Conservation (phyloP, 2,329 filamentous ascomycete species). For the Penicillium sp. region DNA sequence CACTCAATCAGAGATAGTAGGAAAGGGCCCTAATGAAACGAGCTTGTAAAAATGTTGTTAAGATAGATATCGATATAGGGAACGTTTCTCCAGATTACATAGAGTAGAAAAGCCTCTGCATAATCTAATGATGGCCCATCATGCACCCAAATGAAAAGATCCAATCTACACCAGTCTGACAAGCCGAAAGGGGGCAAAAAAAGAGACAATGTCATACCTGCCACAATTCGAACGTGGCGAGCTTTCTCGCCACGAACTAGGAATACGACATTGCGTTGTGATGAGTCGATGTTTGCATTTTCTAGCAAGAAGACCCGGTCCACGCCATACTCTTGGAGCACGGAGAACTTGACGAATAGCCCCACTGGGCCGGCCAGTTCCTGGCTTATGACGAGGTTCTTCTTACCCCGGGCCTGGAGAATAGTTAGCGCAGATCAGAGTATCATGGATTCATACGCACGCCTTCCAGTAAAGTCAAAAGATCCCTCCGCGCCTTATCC, state of each 20-base stretch:
- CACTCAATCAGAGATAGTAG: conserved; percentile 40
- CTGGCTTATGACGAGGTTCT: conserved; percentile 93
- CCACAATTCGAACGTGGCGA: conserved; percentile 77
- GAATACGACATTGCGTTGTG: conserved; percentile 92
- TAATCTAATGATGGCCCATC: conserved; percentile 59
- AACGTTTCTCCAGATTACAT: conserved; percentile 54
- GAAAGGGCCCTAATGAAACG: conserved; percentile 45
- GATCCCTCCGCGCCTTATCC: conserved; percentile 71
- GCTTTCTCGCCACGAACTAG: conserved; percentile 87
- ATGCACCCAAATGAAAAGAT: conserved; percentile 1
- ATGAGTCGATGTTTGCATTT: conserved; percentile 91
- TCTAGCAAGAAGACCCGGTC: conserved; percentile 97
- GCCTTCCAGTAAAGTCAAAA: conserved; percentile 87
- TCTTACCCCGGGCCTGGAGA: conserved; percentile 88
- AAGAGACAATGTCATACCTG: conserved; percentile 61
- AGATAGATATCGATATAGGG: conserved; percentile 46
- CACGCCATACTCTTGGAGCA: conserved; percentile 93
- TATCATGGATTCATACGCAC: conserved; percentile 61
- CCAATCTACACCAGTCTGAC: background rate
- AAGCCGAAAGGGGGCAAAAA: conserved; percentile 9
- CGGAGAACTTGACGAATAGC: conserved; percentile 90
- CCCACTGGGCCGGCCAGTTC: conserved; percentile 85
- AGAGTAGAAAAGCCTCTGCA: conserved; percentile 52
- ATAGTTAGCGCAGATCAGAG: conserved; percentile 20
- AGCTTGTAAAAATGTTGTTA: conserved; percentile 28